Base-by-base conservation (phyloP, 192 early-diverging fungal genomes). In the Chytriomyces confervae region DNA sequence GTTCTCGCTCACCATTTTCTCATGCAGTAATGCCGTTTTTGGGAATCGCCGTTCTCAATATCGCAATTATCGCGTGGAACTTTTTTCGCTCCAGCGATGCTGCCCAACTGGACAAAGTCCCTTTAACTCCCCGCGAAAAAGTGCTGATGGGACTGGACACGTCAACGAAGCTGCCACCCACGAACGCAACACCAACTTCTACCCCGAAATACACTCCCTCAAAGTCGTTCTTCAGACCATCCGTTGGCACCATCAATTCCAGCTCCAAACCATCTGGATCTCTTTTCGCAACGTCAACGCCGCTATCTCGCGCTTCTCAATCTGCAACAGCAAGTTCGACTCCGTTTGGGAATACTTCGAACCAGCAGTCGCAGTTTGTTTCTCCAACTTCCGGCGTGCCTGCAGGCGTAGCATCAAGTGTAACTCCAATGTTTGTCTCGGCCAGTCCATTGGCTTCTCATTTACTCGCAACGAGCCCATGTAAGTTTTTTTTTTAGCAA, bases 81-180 rank as follows among this genome's bases (percentile, higher is more conserved):
- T 27, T 65, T 27, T 65, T 65, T 65, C 4, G 63, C 27, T 27
- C 63, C 2, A 13, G 3, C 63, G 36, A 27, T 65, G 16, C 53
- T 13, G 20, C 13, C 16, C 18, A 65, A 23, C 27, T 69, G 11
- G 27, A 10, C 13, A 69, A 69, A 48, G 43, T 69, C n/a, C 49
- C 67, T 13, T 48, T 69, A 13, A 69, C 67, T 5, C 67, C 43
- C 13, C 67, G 67, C 29, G 67, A 69, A 69, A 45, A 50, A 49
- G 67, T 69, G 11, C 29, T 69, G 4, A 11, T 69, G 27, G 67
- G 67, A 16, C 18, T 69, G 11, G 67, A 69, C 10, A 69, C 29
- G 67, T 47, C 13, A 16, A 46, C 13, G 16, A 20, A 13, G 3
- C 62, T 11, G 11, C 27, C 62, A 64, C 13, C 18, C 16, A 2